Base-by-base conservation (phyloP, 2,329 filamentous ascomycete genomes). In the Thielaviopsis musarum region DNA sequence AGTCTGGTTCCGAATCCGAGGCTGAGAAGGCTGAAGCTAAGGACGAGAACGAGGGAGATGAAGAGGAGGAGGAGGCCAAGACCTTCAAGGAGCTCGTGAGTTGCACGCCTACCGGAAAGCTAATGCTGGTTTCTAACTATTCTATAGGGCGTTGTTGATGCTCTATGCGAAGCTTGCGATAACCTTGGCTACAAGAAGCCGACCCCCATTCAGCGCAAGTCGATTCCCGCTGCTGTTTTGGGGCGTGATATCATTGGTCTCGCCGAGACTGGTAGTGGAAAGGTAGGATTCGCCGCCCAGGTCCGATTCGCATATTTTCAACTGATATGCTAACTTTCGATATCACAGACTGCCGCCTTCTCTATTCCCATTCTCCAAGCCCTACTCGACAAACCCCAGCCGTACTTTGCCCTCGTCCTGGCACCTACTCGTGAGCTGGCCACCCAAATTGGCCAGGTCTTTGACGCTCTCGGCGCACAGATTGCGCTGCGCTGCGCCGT, bases 381-480 rank as follows among this genome's bases (percentile, higher is more conserved):
- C 2, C 80, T 98, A 1, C 86, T 97, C 73, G 87, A 93, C 59
- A 88, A 90, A 66, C 91, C 91, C 0, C 87, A 90, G 65, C 77
- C 88, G 2, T 75, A 95, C 54, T 96, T 93, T 67, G 87, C 85
- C n/a, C 82, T 97, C 54, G 82, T 97, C 22, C 78, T 98, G 21
- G 91, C 93, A 0, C 93, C 93, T 0, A 98, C 93, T 4, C 84
- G 93, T 69, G 93, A 98, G 74, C 72, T 98, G 60, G 93, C 93
- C 2, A 87, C 87, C 62, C 93, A 98, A 70, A 97, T 96, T 64
- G 84, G 86, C 4, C 81, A 94, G 68, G 79, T 87, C 2, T 91
- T 96, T 65, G 91, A 96, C 68, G 88, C 88, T 0, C 78, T 98
- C 0, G 91, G 91, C 5, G 84, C 87, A 10, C 76, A 90, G 28